Percentiles rank a stretch among this genome's conserved stretches.
These are phyloP conservation scores for Elsinoe ampelina DNA, from an alignment of 2,329 filamentous ascomycete species.

Conservation along the genomic window DNA sequence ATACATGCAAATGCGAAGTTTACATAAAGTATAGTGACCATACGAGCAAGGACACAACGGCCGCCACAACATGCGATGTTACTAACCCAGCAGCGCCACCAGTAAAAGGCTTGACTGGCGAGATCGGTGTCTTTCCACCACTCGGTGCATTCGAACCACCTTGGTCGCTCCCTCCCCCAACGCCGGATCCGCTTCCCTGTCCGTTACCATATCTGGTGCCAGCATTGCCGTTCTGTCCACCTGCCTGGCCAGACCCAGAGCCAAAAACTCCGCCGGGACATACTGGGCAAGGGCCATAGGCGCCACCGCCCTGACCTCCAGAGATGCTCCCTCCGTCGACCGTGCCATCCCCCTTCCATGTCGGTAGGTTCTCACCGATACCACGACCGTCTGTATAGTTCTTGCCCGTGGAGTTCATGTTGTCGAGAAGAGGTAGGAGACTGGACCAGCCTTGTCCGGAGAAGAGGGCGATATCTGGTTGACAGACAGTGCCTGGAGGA, in stretches of 20 bases:
- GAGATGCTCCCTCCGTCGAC: too few species aligned
- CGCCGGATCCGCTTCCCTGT: background rate
- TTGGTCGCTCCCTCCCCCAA: background rate
- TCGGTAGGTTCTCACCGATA: too few species aligned
- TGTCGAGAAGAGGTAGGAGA: background rate
- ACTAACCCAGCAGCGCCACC: background rate
- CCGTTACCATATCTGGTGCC: background rate
- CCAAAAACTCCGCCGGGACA: background rate
- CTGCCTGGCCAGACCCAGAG: background rate
- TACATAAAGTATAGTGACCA: background rate
- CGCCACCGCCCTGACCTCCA: too few species aligned
- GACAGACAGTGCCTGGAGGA: background rate
- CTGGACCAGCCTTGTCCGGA: background rate
- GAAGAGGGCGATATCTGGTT: constrained; percentile 9
- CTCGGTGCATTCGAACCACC: background rate
- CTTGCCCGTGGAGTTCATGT: too few species aligned
- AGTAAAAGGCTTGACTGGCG: background rate
- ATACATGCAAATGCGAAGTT: background rate
- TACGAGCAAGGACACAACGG: background rate
- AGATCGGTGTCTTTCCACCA: background rate
- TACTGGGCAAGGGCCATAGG: too few species aligned
- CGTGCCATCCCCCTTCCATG: too few species aligned
- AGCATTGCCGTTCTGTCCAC: background rate
- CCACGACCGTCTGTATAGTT: too few species aligned
- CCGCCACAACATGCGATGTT: background rate